Evolutionary conservation across 2,329 filamentous ascomycete species (phyloP).

Genomic region (Colletotrichum cuscutae): DNA sequence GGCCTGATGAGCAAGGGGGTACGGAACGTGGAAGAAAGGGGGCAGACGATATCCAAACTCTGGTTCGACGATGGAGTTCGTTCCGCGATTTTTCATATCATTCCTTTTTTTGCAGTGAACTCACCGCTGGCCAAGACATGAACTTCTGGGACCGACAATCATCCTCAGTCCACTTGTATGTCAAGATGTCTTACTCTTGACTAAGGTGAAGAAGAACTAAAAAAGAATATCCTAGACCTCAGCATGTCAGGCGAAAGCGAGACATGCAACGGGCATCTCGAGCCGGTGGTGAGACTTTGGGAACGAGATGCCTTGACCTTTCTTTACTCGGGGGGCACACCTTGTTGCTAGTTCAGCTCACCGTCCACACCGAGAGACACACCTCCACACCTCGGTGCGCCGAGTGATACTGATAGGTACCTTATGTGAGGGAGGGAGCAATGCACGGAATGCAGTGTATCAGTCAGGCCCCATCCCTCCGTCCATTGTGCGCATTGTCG

Average conservation of each 20-base stretch:
- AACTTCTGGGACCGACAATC: neutral
- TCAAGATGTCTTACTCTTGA: slow-evolving; percentile 15
- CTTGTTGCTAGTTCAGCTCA: slow-evolving; percentile 8
- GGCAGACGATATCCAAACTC: slow-evolving; percentile 7
- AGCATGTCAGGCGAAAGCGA: slow-evolving; percentile 18
- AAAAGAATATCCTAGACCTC: neutral
- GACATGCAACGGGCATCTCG: slow-evolving; percentile 28
- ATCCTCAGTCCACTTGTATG: neutral
- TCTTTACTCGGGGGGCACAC: slow-evolving; percentile 2
- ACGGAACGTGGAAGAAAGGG: slow-evolving; percentile 7
- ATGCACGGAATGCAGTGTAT: slow-evolving; percentile 5
- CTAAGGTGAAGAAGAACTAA: slow-evolving; percentile 19
- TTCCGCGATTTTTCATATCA: slow-evolving; percentile 15
- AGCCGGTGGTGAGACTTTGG: slow-evolving; percentile 6
- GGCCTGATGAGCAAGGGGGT: slow-evolving; percentile 3
- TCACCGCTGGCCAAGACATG: slow-evolving; percentile 9
- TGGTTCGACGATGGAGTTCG: slow-evolving; percentile 20
- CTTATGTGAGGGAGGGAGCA: neutral
- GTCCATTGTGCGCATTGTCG: slow-evolving; percentile 31
- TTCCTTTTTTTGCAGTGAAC: slow-evolving; percentile 18
- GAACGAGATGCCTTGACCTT: slow-evolving; percentile 9
- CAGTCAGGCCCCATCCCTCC: slow-evolving; percentile 9
- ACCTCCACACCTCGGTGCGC: neutral
- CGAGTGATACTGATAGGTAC: neutral
- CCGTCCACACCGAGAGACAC: slow-evolving; percentile 22